Base-by-base conservation (phyloP, 2,329 filamentous ascomycete species). In the Dendrostoma leiphaemia region DNA sequence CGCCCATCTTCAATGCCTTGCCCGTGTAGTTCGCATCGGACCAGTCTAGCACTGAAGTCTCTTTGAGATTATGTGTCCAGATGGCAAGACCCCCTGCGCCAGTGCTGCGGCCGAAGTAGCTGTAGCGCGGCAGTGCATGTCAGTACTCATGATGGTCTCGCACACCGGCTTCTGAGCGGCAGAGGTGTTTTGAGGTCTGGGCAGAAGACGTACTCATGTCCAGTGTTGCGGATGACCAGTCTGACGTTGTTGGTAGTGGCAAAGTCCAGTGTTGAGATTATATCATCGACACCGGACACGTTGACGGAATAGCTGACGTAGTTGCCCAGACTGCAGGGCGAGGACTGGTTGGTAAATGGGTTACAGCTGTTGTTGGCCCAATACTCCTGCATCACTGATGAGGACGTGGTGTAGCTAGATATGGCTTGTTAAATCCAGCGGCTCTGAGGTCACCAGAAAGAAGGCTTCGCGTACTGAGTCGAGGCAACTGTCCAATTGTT, bases 1-100 rank as follows among this genome's bases (percentile, higher is more conserved):
- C 76, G 1, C 78, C 80, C 19, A 81, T 68, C 63, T 80, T 83
- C 59, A 84, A 72, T 0, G 80, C 81, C 2, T 74, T 67, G 0
- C 80, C 79, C 3, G 59, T 61, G 63, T 78, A 74, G 28, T 65
- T 61, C 21, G 44, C 47, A 37, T 58, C 52, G 10, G 56, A 46
- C 56, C 56, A 58, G 29, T 51, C 4, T 3, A 32, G 34, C n/a
- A 53, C 21, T 1, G 61, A 32, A 1, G 75, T 62, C 1, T 61
- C 66, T 17, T 75, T 75, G 50, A 64, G 57, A 40, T 62, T 55
- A 47, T 64, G 62, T 7, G 74, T 76, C 82, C 82, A 85, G 37
- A 84, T 74, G 0, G 76, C 81, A 0, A 84, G 66, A 15, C 48
- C 52, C 23, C 51, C 56, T 23, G 52, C 48, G 9, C 56, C 56